These are phyloP conservation scores for Vaccinium macrocarpon DNA, from an alignment of 148 eudicot genomes.

Conservation along the genomic window DNA sequence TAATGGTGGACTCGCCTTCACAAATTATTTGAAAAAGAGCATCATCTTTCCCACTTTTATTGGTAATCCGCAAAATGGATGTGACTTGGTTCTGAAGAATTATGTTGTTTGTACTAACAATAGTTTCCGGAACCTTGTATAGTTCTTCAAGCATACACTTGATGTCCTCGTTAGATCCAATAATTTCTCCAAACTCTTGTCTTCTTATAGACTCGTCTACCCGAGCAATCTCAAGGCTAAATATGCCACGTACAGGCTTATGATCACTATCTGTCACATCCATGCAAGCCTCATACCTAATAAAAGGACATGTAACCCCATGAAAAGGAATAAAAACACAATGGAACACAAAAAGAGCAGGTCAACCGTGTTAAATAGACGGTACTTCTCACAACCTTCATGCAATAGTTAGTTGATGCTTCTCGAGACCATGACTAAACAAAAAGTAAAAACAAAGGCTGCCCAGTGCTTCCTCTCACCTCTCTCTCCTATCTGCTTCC, in stretches of 20 bases:
- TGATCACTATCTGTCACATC: slow-evolving; percentile 98
- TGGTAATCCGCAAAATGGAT: slow-evolving; percentile 75
- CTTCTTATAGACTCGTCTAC: slow-evolving; percentile 83
- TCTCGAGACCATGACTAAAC: not conserved
- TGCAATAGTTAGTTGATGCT: not conserved
- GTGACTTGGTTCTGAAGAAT: slow-evolving; percentile 82
- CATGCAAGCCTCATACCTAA: slow-evolving; percentile 98
- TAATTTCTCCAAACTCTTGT: slow-evolving; percentile 79
- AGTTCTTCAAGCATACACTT: slow-evolving; percentile 47
- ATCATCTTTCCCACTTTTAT: slow-evolving; percentile 53
- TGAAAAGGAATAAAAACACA: not conserved
- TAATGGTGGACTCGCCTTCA: slow-evolving; percentile 72
- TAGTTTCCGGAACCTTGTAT: slow-evolving; percentile 69
- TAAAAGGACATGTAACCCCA: slow-evolving; percentile 12
- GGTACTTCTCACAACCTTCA: not conserved
- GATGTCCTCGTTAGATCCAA: slow-evolving; percentile 58
- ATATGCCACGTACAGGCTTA: slow-evolving; percentile 92
- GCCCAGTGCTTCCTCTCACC: not conserved
- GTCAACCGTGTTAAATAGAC: not conserved
- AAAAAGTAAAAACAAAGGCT: not conserved
- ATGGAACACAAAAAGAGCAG: not conserved
- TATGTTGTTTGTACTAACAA: slow-evolving; percentile 88
- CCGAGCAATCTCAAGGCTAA: slow-evolving; percentile 77
- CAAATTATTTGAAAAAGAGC: slow-evolving; percentile 69
- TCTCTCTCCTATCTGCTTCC: not conserved